Conservation (phyloP, 106 monocot genomes). For the Agapanthus africanus region DNA sequence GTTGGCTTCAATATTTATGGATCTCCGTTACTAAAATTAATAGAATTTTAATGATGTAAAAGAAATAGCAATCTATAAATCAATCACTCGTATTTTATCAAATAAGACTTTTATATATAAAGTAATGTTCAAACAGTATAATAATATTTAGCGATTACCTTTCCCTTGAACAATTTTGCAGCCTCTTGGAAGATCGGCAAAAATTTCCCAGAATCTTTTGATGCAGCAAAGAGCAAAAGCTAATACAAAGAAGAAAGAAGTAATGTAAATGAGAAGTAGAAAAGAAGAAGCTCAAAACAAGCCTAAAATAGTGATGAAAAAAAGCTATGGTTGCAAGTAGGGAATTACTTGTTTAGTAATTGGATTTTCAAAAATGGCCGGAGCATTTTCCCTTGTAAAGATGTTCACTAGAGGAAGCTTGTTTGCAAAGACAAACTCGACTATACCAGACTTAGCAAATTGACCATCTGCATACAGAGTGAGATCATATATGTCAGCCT, state of each 20-base stretch:
- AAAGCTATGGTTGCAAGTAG: not conserved
- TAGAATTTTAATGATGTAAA: too few species aligned
- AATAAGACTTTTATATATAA: not conserved
- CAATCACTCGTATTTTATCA: not conserved
- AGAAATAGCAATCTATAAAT: not conserved
- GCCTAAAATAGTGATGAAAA: not conserved
- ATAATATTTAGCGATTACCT: slow-evolving; percentile 11
- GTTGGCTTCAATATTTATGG: not conserved
- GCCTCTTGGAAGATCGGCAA: slow-evolving; percentile 63
- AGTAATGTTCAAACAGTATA: not conserved
- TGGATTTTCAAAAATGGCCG: slow-evolving; percentile 56
- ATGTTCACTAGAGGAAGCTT: slow-evolving; percentile 76
- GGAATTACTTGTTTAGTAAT: slow-evolving; percentile 55
- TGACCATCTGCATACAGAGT: slow-evolving; percentile 52
- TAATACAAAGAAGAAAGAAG: slow-evolving; percentile 13
- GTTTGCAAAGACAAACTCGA: slow-evolving; percentile 78
- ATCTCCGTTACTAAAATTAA: not conserved
- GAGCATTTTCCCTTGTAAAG: slow-evolving; percentile 70
- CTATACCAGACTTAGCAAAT: slow-evolving; percentile 54
- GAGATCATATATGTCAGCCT: not conserved
- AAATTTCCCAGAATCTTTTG: slow-evolving; percentile 57
- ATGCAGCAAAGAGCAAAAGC: slow-evolving; percentile 84
- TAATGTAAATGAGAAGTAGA: not conserved
- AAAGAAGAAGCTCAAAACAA: not conserved
- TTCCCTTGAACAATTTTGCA: slow-evolving; percentile 47